Conservation (phyloP, 306 rosid species). For the Rosa rugosa region DNA sequence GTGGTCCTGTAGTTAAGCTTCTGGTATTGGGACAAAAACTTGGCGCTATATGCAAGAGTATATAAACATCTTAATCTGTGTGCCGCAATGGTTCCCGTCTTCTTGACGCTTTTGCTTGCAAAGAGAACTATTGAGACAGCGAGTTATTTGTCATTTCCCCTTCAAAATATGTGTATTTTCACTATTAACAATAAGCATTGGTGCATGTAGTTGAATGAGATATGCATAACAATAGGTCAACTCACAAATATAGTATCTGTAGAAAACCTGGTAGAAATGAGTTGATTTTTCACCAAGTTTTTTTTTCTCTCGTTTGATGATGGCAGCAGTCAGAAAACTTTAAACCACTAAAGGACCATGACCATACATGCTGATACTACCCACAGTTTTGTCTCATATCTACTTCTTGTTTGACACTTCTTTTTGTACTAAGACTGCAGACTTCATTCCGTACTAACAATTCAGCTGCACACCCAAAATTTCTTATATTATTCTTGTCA, state of each 20-base stretch:
- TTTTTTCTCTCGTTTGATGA: not conserved
- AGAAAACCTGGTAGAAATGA: not conserved
- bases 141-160: conserved; percentile 43
- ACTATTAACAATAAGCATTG: not conserved
- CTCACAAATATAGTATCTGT: not conserved
- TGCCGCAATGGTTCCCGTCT: conserved; percentile 80
- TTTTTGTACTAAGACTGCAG: not conserved
- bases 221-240: not conserved
- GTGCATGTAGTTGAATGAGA: not conserved
- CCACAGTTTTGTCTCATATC: not conserved
- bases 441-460: no score
- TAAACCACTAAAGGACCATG: not conserved
- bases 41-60: no score
- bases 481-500: not conserved
- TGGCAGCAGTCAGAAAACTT: not conserved
- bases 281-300: not conserved
- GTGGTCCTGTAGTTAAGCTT: conserved; percentile 51
- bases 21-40: no score
- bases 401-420: not conserved
- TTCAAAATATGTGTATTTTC: not conserved
- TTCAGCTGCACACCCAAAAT: no score
- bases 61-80: conserved; percentile 29
- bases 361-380: not conserved
- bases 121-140: conserved; percentile 61
- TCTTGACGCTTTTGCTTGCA: conserved; percentile 89